Base-by-base conservation (phyloP, 2,329 filamentous ascomycete species). In the Phialocephala sp. region DNA sequence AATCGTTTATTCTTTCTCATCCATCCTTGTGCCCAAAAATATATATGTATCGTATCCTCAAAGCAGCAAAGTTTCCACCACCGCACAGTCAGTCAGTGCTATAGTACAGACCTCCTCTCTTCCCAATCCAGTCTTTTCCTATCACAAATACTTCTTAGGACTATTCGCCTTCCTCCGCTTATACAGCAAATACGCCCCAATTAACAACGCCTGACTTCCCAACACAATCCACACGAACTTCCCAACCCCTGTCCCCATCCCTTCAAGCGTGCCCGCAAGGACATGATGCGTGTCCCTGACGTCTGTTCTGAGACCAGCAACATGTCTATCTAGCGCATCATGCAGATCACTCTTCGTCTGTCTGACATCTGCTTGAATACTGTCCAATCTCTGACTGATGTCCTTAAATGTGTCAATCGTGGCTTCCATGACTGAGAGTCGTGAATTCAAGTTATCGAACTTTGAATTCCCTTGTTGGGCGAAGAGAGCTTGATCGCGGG, bases 281-380 rank as follows among this genome's bases (percentile, higher is more conserved):
- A 32, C 59, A 27, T 39, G 60, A 62, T 76, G 73, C 24, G 63
- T 72, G 37, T 71, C 66, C 12, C 66, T 65, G 0, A 74, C 73
- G 47, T 70, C 67, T 5, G 32, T 56, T 37, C 69, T 73, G 20
- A 76, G 37, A 18, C 69, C 66, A 6, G 69, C 58, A 1, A 71
- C 66, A 47, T 76, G 71, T 39, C 39, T 39, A 41, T 74, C 69
- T 1, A 76, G 56, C 4, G 70, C 65, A 43, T 70, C 66, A 60
- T 76, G 75, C 8, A 76, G 47, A 75, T 89, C 82, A 79, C 76
- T 77, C 80, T 86, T 80, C 77, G 91, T 80, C 68, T 80, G 81
- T 72, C 82, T 82, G 60, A 90, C 79, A 72, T 90, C 87, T 65
- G 81, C 81, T 76, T 88, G 84, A 59, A 91, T 80, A 45, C 82